A percentile compares a stretch with the other conserved stretches of the same genome.
These are phyloP conservation scores for Auriscalpium vulgare DNA, from an alignment of 768 basidiomycete species.

Conservation along the genomic window DNA sequence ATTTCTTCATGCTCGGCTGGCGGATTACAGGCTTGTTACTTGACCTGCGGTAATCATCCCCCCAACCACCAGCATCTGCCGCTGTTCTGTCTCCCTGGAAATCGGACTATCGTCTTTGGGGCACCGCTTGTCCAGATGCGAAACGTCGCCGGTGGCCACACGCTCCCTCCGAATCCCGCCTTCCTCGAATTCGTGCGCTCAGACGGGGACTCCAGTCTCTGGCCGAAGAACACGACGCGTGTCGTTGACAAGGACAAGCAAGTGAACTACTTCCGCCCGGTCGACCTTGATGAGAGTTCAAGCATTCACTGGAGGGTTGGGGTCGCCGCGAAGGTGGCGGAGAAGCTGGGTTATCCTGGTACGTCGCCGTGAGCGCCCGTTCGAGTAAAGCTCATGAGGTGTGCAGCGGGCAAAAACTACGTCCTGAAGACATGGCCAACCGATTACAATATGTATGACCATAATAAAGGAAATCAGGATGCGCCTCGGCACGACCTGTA, in stretches of 20 bases:
- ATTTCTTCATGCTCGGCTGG: neutral
- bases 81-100: neutral
- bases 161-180: slow-evolving; percentile 43
- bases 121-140: neutral
- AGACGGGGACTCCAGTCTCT: slow-evolving; percentile 46
- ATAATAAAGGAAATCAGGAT: slow-evolving; percentile 53
- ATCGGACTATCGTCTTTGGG: slow-evolving; percentile 9
- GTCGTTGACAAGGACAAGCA: slow-evolving; percentile 50
- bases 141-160: slow-evolving; percentile 5
- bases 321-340: slow-evolving; percentile 35
- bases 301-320: slow-evolving; percentile 46
- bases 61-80: slow-evolving; percentile 1
- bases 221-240: slow-evolving; percentile 51
- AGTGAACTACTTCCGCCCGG: slow-evolving; percentile 63
- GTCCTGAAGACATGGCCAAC: slow-evolving; percentile 58
- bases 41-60: neutral
- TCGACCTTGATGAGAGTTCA: slow-evolving; percentile 42
- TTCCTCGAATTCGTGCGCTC: slow-evolving; percentile 53
- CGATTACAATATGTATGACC: slow-evolving; percentile 66
- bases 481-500: slow-evolving; percentile 69
- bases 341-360: slow-evolving; percentile 43
- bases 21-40: neutral
- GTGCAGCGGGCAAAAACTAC: slow-evolving; percentile 44
- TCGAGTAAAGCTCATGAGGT: slow-evolving; percentile 1
- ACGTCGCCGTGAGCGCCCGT: slow-evolving; percentile 11